Conservation (phyloP, 805 yeast genomes). For the Starmerella asiatica region DNA sequence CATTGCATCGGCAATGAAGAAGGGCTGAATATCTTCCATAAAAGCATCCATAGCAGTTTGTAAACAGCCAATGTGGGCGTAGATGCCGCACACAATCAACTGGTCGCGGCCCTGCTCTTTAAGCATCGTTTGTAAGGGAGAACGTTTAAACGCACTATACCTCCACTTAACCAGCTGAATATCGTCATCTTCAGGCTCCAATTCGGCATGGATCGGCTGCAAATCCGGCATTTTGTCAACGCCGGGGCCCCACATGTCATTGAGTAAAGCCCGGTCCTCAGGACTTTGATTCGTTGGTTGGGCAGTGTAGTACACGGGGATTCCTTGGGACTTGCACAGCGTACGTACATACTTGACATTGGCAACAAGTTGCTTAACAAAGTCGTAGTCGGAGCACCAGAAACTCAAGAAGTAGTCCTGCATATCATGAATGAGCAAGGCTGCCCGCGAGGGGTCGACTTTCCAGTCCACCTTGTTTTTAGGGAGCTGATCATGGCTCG, state of each 20-base stretch:
- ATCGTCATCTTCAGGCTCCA: constrained; percentile 10
- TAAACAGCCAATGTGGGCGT: constrained; percentile 16
- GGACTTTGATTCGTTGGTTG: constrained; percentile 12
- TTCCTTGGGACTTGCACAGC: constrained; percentile 8
- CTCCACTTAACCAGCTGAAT: constrained; percentile 10
- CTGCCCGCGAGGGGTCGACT: constrained; percentile 11
- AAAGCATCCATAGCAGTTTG: constrained; percentile 15
- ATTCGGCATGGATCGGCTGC: constrained; percentile 1
- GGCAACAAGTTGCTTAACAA: constrained; percentile 4
- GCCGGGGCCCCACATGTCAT: constrained; percentile 15
- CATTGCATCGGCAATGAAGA: constrained; percentile 11
- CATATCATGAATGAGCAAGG: constrained; percentile 15
- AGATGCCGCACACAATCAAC: constrained; percentile 14
- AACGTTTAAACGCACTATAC: constrained; percentile 12
- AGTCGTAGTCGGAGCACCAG: constrained; percentile 12
- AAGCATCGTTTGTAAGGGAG: constrained; percentile 3
- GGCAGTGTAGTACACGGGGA: constrained; percentile 16
- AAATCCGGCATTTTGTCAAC: constrained; percentile 8
- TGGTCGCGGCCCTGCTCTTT: constrained; percentile 9
- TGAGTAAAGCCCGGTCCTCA: constrained; percentile 12
- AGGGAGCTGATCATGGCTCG: constrained; percentile 4
- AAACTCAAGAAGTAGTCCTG: constrained; percentile 14
- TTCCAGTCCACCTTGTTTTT: constrained; percentile 10
- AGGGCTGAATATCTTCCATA: constrained; percentile 15
- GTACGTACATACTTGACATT: constrained; percentile 3